Conservation (phyloP, 179 eudicot species). For the Spinacia oleracea region DNA sequence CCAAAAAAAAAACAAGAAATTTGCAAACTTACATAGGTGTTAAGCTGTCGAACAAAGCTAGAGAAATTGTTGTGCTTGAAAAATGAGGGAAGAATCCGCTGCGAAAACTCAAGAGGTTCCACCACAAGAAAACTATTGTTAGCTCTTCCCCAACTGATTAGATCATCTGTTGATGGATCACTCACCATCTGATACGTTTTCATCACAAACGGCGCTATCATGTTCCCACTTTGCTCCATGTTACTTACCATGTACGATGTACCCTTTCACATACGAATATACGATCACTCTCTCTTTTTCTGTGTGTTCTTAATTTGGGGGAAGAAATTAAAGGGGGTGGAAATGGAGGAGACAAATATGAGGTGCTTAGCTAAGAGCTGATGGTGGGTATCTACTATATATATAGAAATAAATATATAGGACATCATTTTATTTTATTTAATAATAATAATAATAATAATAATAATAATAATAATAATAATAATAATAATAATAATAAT, state of each 20-base stretch:
- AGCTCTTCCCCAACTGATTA: slow-evolving; percentile 66
- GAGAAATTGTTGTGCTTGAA: slow-evolving; percentile 93
- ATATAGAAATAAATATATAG: background rate
- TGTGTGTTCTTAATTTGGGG: background rate
- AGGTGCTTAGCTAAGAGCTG: background rate
- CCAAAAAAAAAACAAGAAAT: background rate
- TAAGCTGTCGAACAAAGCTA: slow-evolving; percentile 89
- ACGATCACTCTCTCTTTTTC: background rate
- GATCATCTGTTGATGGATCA: slow-evolving; percentile 57
- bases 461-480: no score
- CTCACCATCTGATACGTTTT: slow-evolving; percentile 83
- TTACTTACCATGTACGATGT: background rate
- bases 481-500: no score
- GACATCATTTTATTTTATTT: background rate
- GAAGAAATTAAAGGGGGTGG: background rate
- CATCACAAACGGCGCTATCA: slow-evolving; percentile 66
- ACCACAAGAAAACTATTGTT: slow-evolving; percentile 73
- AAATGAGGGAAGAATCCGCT: slow-evolving; percentile 53
- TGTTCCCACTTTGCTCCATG: slow-evolving; percentile 15
- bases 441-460: no score
- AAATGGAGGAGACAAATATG: background rate
- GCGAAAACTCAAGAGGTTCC: slow-evolving; percentile 72
- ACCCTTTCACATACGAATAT: slow-evolving; percentile 10
- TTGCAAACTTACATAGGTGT: slow-evolving; percentile 64
- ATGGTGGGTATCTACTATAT: background rate